Percentiles rank a stretch among this genome's conserved stretches.
Conservation (phyloP, 2,329 filamentous ascomycete genomes). For the Alternaria alternata region DNA sequence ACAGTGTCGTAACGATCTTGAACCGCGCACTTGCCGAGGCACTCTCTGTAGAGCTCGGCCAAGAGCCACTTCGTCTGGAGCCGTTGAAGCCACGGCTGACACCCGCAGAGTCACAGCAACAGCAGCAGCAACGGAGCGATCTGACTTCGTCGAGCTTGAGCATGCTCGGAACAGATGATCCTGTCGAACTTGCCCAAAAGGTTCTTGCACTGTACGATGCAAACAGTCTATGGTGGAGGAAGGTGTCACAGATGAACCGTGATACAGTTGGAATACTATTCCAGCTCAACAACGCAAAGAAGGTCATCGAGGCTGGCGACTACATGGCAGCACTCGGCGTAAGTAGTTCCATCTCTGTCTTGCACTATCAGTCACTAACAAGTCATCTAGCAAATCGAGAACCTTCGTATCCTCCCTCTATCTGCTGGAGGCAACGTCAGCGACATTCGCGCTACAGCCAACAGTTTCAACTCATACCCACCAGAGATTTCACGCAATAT, state of each 20-base stretch:
- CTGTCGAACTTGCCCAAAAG: conserved; percentile 67
- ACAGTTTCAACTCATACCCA: conserved; percentile 80
- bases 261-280: conserved; percentile 68
- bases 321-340: conserved; percentile 72
- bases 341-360: conserved; percentile 51
- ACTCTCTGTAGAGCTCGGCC: conserved; percentile 83
- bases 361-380: not conserved
- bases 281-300: conserved; percentile 68
- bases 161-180: conserved; percentile 73
- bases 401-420: conserved; percentile 81
- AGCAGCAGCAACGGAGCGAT: conserved; percentile 40
- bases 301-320: conserved; percentile 63
- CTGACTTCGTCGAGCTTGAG: conserved; percentile 61
- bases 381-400: conserved; percentile 70
- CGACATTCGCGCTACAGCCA: conserved; percentile 79
- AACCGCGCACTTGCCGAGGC: conserved; percentile 91
- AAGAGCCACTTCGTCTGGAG: conserved; percentile 78
- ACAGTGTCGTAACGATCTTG: conserved; percentile 89
- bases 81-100: conserved; percentile 75
- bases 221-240: conserved; percentile 67
- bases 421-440: conserved; percentile 76
- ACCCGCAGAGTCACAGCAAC: conserved; percentile 41
- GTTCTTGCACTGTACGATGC: conserved; percentile 69
- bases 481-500: conserved; percentile 87
- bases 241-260: conserved; percentile 66